Conservation (phyloP, 2,329 filamentous ascomycete species). For the Aspergillus ibericus region DNA sequence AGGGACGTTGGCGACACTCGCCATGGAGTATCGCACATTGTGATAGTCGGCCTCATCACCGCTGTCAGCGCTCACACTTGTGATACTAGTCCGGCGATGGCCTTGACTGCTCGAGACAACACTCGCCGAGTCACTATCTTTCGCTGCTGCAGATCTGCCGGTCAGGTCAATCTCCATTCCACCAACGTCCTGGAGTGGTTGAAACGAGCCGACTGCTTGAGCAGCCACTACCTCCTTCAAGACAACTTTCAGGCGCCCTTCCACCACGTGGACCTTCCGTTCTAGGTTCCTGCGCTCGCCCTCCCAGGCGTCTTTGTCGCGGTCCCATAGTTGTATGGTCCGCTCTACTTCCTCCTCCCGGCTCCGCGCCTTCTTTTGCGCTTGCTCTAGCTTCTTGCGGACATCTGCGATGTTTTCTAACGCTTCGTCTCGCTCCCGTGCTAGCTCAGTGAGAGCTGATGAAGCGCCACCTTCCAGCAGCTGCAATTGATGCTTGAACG, state of each 20-base stretch:
- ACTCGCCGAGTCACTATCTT: constrained; percentile 68
- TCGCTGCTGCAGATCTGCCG: constrained; percentile 31
- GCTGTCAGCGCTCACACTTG: constrained; percentile 45
- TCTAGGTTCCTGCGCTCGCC: constrained; percentile 79
- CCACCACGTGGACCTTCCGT: constrained; percentile 83
- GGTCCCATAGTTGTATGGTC: constrained; percentile 76
- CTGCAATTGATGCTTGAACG: constrained; percentile 80
- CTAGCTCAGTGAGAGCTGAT: constrained; percentile 79
- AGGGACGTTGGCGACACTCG: constrained; percentile 57
- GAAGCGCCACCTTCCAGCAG: constrained; percentile 85
- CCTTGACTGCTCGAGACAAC: constrained; percentile 67
- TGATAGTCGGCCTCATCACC: constrained; percentile 49
- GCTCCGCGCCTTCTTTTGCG: constrained; percentile 72
- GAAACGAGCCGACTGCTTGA: constrained; percentile 35
- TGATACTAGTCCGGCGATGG: constrained; percentile 60
- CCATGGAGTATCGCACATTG: constrained; percentile 69
- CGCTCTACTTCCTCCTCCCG: constrained; percentile 83
- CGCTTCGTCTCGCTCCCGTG: constrained; percentile 81
- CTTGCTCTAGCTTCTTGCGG: constrained; percentile 71
- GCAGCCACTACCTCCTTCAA: constrained; percentile 72
- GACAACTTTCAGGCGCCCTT: constrained; percentile 78
- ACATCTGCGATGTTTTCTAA: constrained; percentile 70
- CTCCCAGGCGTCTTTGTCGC: constrained; percentile 82
- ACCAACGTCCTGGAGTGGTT: constrained; percentile 54
- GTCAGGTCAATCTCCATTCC: constrained; percentile 47